A percentile compares a stretch with the other conserved stretches of the same genome.
Evolutionary conservation across 2,329 filamentous ascomycete species (phyloP).

Genomic region (Sphaerulina musiva): DNA sequence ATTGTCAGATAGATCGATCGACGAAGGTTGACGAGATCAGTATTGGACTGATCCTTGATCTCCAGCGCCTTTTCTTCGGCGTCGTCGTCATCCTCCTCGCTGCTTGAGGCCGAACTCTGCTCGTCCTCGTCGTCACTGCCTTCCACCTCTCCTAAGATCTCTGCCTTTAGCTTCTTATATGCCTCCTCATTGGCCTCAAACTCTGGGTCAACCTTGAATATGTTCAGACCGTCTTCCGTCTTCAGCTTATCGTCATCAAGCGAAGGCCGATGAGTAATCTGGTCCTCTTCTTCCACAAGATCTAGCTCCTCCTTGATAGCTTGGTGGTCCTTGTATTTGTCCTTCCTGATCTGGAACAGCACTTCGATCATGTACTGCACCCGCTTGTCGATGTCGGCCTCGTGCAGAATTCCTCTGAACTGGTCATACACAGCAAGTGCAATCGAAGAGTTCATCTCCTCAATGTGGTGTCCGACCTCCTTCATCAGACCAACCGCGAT

Average conservation of each 20-base stretch:
- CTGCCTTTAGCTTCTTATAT: constrained; percentile 83
- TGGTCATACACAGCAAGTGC: constrained; percentile 89
- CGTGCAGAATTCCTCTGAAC: constrained; percentile 89
- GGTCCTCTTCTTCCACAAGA: constrained; percentile 93
- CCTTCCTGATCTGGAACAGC: constrained; percentile 90
- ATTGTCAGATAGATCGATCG: constrained; percentile 96
- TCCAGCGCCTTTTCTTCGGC: constrained; percentile 74
- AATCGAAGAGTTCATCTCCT: constrained; percentile 89
- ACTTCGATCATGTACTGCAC: constrained; percentile 99
- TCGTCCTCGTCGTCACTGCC: constrained; percentile 78
- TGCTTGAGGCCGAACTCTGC: constrained; percentile 46
- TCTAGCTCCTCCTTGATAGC: constrained; percentile 88
- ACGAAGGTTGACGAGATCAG: constrained; percentile 86
- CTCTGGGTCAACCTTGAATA: constrained; percentile 88
- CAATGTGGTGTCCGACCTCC: constrained; percentile 87
- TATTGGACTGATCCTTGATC: constrained; percentile 96
- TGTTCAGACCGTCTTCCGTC: constrained; percentile 79
- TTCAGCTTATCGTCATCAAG: constrained; percentile 75
- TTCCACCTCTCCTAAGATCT: constrained; percentile 75
- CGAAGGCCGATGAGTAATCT: constrained; percentile 82
- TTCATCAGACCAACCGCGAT: constrained; percentile 90
- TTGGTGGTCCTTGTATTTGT: constrained; percentile 92
- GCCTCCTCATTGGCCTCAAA: constrained; percentile 88
- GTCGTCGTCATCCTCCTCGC: constrained; percentile 53
- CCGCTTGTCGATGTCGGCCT: constrained; percentile 93